Evolutionary conservation across 495 filamentous ascomycete species (phyloP), one percentile per base, ranked within the genome.

Genomic region (Penicillium pancosmium): DNA sequence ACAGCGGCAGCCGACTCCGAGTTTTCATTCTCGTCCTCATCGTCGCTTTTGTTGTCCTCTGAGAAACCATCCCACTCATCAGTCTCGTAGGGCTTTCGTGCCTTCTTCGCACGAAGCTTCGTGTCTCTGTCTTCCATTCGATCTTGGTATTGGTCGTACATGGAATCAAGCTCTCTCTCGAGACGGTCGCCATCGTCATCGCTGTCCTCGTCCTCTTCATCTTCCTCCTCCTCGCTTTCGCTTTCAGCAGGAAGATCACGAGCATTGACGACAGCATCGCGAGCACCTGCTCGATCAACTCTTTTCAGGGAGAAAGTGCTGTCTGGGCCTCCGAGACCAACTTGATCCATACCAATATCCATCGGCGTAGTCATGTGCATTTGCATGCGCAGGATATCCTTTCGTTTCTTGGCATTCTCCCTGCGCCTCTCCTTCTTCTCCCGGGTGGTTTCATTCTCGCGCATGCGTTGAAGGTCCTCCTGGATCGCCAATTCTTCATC

Each of bases 341-440:
- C 76, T 69, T 96, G 91, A 69, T 97, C 93, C 78, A 94, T 87
- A 61, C 94, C 94, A 62, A 98, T 95, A 59, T 98, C 95, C 80
- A 90, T 93, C 15, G 94, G 93, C 1, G 91, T 88, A 15, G 87
- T 91, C 95, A 98, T 98, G 73, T 97, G 85, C 79, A 98, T 84
- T 74, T 98, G 95, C 88, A 98, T 86, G 48, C 94, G 88, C 31
- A 93, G 79, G 54, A 96, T 93, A 56, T 96, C 93, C 71, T 89
- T 92, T 61, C 88, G 86, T 75, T 92, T 97, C 67, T 86, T 86
- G 71, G 96, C 93, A 60, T 97, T 97, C 40, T 93, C 91, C 63
- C 83, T 87, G 59, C 91, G 79, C 57, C 88, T 80, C 65, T 92
- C 89, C 57, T 89, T 86, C 76, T 93, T 96, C 72, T 86, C 91